These are phyloP conservation scores for Rhizodiscina lignyota DNA, from an alignment of 495 filamentous ascomycete species.

Conservation along the genomic window DNA sequence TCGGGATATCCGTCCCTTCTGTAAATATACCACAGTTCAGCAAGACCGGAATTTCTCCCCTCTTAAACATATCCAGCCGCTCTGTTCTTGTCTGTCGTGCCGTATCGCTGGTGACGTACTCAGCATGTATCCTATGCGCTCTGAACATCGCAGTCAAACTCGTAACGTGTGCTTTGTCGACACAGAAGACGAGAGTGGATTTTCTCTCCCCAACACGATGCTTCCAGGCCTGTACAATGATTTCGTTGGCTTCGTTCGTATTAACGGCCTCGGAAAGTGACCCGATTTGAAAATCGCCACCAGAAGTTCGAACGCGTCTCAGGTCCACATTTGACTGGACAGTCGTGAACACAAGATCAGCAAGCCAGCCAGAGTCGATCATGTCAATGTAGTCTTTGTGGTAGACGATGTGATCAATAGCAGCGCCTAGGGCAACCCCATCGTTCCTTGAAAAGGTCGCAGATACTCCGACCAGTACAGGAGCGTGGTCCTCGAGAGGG, in stretches of 20 bases:
- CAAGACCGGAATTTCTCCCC: constrained; percentile 66
- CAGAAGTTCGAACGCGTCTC: constrained; percentile 43
- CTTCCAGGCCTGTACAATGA: constrained; percentile 73
- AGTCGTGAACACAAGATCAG: constrained; percentile 82
- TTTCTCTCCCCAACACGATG: constrained; percentile 52
- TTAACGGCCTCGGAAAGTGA: constrained; percentile 71
- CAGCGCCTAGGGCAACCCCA: constrained; percentile 70
- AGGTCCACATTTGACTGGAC: constrained; percentile 69
- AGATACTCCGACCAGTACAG: constrained; percentile 76
- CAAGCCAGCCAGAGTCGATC: constrained; percentile 76
- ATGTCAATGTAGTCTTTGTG: constrained; percentile 96
- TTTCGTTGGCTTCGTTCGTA: constrained; percentile 55
- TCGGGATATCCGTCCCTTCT: constrained; percentile 93
- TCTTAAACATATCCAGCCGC: constrained; percentile 55
- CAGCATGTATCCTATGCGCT: constrained; percentile 60
- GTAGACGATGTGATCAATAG: constrained; percentile 91
- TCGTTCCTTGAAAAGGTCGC: constrained; percentile 85
- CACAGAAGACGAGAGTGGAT: constrained; percentile 86
- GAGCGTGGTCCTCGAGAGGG: constrained; percentile 28
- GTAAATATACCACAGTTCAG: constrained; percentile 95
- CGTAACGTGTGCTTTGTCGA: constrained; percentile 65
- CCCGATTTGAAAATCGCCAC: constrained; percentile 62
- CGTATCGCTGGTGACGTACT: constrained; percentile 69
- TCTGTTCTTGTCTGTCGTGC: constrained; percentile 43
- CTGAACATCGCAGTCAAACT: constrained; percentile 62